These are phyloP conservation scores for Akanthomyces lecanii DNA, from an alignment of 2,329 filamentous ascomycete genomes.

Conservation along the genomic window DNA sequence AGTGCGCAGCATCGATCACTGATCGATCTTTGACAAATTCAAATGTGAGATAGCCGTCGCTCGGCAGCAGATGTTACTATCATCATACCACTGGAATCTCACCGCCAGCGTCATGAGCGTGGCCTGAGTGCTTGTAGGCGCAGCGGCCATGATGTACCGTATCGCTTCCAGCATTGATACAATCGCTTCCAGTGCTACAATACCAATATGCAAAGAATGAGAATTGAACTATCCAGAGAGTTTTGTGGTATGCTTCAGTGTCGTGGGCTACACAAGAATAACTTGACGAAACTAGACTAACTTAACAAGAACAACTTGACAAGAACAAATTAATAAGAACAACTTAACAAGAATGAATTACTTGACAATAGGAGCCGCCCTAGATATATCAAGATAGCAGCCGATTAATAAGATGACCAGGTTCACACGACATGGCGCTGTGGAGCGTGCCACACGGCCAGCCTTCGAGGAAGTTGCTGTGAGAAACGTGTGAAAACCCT, in stretches of 20 bases:
- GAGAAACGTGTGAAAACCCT: no score
- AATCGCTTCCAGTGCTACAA: neutral
- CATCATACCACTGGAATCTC: neutral
- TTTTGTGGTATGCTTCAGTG: neutral
- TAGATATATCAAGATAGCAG: no score
- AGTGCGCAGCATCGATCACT: constrained; percentile 37
- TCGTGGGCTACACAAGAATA: neutral
- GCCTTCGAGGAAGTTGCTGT: no score
- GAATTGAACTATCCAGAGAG: neutral
- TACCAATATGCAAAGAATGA: neutral
- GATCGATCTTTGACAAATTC: neutral
- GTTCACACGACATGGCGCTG: neutral
- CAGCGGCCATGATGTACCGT: neutral
- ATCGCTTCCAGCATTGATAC: neutral
- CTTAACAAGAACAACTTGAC: neutral
- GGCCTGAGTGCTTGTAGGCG: neutral
- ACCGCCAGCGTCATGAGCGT: neutral
- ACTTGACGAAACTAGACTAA: no score
- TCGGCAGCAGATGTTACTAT: neutral
- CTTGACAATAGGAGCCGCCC: neutral
- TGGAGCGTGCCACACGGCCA: no score
- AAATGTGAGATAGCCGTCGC: neutral
- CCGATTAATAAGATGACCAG: neutral
- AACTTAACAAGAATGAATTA: no score
- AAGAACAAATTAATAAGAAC: neutral